Evolutionary conservation across 2,329 filamentous ascomycete genomes (phyloP).

Genomic region (Neobulgaria alba): DNA sequence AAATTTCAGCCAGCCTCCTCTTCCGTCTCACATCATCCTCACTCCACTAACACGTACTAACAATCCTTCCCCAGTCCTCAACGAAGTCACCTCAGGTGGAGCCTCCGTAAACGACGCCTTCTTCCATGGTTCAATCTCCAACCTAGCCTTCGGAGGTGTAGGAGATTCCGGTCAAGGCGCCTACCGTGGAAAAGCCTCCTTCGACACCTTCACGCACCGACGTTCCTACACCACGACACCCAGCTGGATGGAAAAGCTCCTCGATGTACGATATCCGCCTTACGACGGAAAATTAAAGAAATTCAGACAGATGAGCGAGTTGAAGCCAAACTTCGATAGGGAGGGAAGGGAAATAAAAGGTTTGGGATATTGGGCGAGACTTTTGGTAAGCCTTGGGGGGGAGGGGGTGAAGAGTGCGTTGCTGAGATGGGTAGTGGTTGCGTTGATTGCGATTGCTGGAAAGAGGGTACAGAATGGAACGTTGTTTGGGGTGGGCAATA

Average conservation of each 20-base stretch:
- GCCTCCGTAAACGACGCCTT: conserved; percentile 58
- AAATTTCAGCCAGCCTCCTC: no score
- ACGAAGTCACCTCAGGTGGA: conserved; percentile 57
- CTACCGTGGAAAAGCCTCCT: conserved; percentile 70
- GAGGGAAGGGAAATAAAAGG: conserved; percentile 44
- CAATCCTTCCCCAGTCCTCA: conserved; percentile 50
- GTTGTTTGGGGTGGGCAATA: conserved; percentile 3
- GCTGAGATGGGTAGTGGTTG: conserved; percentile 15
- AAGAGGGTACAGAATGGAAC: conserved; percentile 8
- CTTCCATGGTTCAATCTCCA: conserved; percentile 62
- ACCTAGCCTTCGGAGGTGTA: conserved; percentile 74
- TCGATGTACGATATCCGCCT: conserved; percentile 61
- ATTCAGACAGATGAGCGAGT: conserved; percentile 34
- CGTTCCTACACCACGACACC: conserved; percentile 52
- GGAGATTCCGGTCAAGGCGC: conserved; percentile 68
- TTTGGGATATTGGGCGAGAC: conserved; percentile 43
- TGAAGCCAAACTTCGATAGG: conserved; percentile 54
- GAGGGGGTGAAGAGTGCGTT: conserved; percentile 27
- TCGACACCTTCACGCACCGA: conserved; percentile 59
- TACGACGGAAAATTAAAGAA: conserved; percentile 39
- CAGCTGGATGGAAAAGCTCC: conserved; percentile 55
- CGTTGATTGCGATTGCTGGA: conserved; percentile 12
- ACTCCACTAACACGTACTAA: no score
- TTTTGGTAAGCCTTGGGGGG: conserved; percentile 45
- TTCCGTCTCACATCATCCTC: no score